Evolutionary conservation across 805 yeast genomes (phyloP).

Genomic region (Saturnispora sekii): DNA sequence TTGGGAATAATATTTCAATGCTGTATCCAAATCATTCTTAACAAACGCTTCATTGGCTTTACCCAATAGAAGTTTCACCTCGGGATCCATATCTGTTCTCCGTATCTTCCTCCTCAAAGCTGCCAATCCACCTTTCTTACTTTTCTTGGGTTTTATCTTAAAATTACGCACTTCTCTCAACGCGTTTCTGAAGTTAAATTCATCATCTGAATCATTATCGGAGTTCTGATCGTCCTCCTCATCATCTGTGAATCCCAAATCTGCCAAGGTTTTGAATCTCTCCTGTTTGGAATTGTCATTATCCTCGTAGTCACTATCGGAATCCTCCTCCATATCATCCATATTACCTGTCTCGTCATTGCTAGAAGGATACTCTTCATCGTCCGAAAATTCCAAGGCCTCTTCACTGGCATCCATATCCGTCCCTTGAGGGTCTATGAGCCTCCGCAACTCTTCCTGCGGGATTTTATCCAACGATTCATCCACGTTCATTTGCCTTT

Average conservation of each 20-base stretch:
- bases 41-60: constrained; percentile 79
- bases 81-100: constrained; percentile 52
- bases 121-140: constrained; percentile 26
- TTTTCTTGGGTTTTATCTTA: constrained; percentile 31
- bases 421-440: constrained; percentile 20
- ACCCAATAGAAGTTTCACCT: constrained; percentile 54
- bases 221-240: constrained; percentile 22
- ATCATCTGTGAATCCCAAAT: constrained; percentile 22
- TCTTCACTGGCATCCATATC: constrained; percentile 27
- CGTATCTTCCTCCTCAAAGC: constrained; percentile 32
- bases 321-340: constrained; percentile 3
- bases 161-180: constrained; percentile 61
- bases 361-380: constrained; percentile 7
- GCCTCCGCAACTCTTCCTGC: constrained; percentile 19
- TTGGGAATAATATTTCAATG: constrained; percentile 50
- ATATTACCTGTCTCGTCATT: background rate
- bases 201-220: constrained; percentile 32
- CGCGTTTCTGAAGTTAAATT: constrained; percentile 47
- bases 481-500: background rate
- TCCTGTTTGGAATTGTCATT: constrained; percentile 13
- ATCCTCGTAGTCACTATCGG: constrained; percentile 14
- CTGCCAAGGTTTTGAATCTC: constrained; percentile 17
- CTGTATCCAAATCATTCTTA: constrained; percentile 45
- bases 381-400: constrained; percentile 24
- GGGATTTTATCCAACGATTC: constrained; percentile 18